Evolutionary conservation across 495 filamentous ascomycete genomes (phyloP).

Genomic region (Massariosphaeria phaeospora): DNA sequence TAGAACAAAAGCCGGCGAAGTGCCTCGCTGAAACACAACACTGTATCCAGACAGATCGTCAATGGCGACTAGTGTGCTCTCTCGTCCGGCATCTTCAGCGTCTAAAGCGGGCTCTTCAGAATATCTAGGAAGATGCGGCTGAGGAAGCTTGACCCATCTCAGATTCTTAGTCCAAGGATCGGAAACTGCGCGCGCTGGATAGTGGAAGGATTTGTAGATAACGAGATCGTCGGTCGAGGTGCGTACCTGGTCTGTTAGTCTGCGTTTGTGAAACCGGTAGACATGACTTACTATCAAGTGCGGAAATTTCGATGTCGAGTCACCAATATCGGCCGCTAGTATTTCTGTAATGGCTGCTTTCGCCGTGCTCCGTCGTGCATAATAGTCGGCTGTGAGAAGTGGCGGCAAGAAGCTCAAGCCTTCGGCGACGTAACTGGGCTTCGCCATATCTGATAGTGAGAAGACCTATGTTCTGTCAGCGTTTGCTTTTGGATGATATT

Average conservation of each 20-base stretch:
- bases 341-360: slow-evolving; percentile 72
- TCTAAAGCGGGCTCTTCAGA: slow-evolving; percentile 41
- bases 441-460: slow-evolving; percentile 56
- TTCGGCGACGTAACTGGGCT: slow-evolving; percentile 59
- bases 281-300: slow-evolving; percentile 68
- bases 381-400: slow-evolving; percentile 64
- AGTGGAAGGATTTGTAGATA: slow-evolving; percentile 76
- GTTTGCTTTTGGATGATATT: background rate
- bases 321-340: slow-evolving; percentile 77
- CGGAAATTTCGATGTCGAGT: slow-evolving; percentile 60
- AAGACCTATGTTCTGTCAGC: slow-evolving; percentile 46
- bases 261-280: too few relatives aligned
- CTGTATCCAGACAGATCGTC: slow-evolving; percentile 67
- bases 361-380: slow-evolving; percentile 59
- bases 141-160: slow-evolving; percentile 69
- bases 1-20: slow-evolving; percentile 71
- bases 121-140: slow-evolving; percentile 55
- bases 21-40: slow-evolving; percentile 73
- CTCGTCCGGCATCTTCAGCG: slow-evolving; percentile 42
- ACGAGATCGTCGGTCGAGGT: slow-evolving; percentile 73
- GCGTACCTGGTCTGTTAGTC: too few relatives aligned
- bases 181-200: slow-evolving; percentile 41
- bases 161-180: slow-evolving; percentile 43
- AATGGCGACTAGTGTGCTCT: slow-evolving; percentile 55
- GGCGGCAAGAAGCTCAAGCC: slow-evolving; percentile 74